Conservation (phyloP, 352 stramenopile species). For the Phytophthora lateralis region DNA sequence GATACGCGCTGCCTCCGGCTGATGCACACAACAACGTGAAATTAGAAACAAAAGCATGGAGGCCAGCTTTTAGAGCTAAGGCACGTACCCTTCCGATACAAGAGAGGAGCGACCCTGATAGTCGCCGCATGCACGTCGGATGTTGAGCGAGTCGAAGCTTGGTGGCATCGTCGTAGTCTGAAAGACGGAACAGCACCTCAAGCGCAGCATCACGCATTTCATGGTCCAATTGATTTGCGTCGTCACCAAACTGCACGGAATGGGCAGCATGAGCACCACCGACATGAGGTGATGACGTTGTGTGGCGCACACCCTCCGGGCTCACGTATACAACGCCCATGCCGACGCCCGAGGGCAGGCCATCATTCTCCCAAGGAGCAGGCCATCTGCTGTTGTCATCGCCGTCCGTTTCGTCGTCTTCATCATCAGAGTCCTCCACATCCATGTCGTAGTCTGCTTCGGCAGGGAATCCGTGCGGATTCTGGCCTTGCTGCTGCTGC, state of each 20-base stretch:
- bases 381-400: slow-evolving; percentile 70
- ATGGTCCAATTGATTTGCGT: slow-evolving; percentile 64
- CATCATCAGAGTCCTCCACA: slow-evolving; percentile 47
- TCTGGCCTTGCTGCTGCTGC: slow-evolving; percentile 7
- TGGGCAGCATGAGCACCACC: slow-evolving; percentile 30
- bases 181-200: slow-evolving; percentile 77
- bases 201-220: slow-evolving; percentile 78
- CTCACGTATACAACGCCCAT: slow-evolving; percentile 85
- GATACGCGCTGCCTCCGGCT: slow-evolving; percentile 81
- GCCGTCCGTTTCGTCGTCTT: slow-evolving; percentile 57
- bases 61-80: background rate
- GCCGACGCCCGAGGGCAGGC: slow-evolving; percentile 62
- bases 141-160: slow-evolving; percentile 78
- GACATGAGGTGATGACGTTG: slow-evolving; percentile 35
- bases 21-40: slow-evolving; percentile 8
- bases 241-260: slow-evolving; percentile 38
- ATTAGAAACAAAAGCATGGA: slow-evolving; percentile 3
- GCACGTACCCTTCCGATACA: slow-evolving; percentile 71
- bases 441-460: slow-evolving; percentile 58
- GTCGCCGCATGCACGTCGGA: slow-evolving; percentile 60
- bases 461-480: slow-evolving; percentile 30
- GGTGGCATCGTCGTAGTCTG: slow-evolving; percentile 58
- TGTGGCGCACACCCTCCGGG: slow-evolving; percentile 63
- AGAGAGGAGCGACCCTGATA: slow-evolving; percentile 62
- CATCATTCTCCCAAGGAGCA: slow-evolving; percentile 79